Conservation (phyloP, 2,329 filamentous ascomycete genomes). For the Fusarium armeniacum region DNA sequence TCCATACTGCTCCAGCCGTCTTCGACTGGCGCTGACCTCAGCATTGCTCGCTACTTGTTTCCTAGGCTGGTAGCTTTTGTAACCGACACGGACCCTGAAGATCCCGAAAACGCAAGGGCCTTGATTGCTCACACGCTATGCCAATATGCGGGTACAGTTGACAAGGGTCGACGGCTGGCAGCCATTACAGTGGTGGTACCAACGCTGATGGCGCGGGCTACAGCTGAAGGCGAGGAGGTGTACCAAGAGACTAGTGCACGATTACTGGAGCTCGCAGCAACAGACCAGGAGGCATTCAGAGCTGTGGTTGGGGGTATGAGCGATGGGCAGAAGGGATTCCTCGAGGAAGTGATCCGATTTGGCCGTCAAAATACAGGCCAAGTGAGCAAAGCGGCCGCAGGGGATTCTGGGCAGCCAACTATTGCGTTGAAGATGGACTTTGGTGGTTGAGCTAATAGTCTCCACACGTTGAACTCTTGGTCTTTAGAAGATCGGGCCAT, state of each 20-base stretch:
- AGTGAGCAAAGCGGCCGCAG: constrained; percentile 56
- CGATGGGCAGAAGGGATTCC: constrained; percentile 77
- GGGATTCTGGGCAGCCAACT: constrained; percentile 74
- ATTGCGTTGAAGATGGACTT: constrained; percentile 98
- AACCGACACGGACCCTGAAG: constrained; percentile 77
- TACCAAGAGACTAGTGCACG: constrained; percentile 81
- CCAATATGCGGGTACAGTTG: constrained; percentile 71
- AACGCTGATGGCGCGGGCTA: constrained; percentile 79
- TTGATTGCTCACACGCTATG: constrained; percentile 82
- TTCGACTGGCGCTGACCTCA: constrained; percentile 75
- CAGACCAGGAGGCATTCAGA: constrained; percentile 80
- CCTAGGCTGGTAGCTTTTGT: constrained; percentile 83
- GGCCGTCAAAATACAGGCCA: constrained; percentile 65
- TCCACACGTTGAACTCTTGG: constrained; percentile 15
- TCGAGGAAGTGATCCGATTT: constrained; percentile 84
- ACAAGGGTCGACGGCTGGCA: constrained; percentile 62
- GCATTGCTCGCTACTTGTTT: constrained; percentile 80
- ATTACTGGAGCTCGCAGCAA: constrained; percentile 84
- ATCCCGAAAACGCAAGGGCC: constrained; percentile 80
- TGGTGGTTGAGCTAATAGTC: constrained; percentile 59
- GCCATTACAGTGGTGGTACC: constrained; percentile 85
- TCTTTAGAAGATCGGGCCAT: not conserved
- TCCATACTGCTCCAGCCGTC: constrained; percentile 80
- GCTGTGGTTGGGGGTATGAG: constrained; percentile 79
- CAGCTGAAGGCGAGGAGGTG: constrained; percentile 70